A percentile compares a stretch with the other conserved stretches of the same genome.
Conservation (phyloP, 2,329 filamentous ascomycete genomes). For the Elsinoe necatrix region DNA sequence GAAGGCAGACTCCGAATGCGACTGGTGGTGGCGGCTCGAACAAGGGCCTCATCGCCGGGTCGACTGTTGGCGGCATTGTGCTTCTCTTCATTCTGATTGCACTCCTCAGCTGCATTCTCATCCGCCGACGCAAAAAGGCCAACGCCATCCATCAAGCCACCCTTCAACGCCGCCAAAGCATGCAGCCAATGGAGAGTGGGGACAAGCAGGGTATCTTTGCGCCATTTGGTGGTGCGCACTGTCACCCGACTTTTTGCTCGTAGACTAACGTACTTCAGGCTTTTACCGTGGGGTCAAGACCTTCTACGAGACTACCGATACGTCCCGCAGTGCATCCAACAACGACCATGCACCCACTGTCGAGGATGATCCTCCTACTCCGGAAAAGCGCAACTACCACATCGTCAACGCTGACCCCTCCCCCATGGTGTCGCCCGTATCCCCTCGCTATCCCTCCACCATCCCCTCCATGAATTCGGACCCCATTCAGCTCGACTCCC, state of each 20-base stretch:
- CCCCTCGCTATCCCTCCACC: background rate
- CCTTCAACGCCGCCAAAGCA: background rate
- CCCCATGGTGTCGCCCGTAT: background rate
- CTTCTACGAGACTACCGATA: background rate
- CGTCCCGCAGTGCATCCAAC: background rate
- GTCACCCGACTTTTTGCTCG: background rate
- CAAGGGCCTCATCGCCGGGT: constrained; percentile 9
- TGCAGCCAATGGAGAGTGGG: constrained; percentile 8
- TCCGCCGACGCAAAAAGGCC: background rate
- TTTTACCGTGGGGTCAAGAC: constrained; percentile 13
- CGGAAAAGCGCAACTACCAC: constrained; percentile 2
- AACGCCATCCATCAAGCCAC: constrained; percentile 12
- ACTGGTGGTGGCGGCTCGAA: background rate
- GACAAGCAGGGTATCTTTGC: constrained; percentile 8
- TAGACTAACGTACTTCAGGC: background rate
- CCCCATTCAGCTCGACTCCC: constrained; percentile 13
- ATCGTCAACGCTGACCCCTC: constrained; percentile 14
- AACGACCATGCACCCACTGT: background rate
- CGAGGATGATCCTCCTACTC: background rate
- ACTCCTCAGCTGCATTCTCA: constrained; percentile 1
- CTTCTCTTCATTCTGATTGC: constrained; percentile 3
- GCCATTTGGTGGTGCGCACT: constrained; percentile 7
- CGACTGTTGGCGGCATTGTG: background rate
- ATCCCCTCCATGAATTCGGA: constrained; percentile 5
- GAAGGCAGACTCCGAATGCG: background rate